phyloP scores from a whole-genome alignment of 768 basidiomycete species.

The Hysterangium stoloniferum region DNA sequence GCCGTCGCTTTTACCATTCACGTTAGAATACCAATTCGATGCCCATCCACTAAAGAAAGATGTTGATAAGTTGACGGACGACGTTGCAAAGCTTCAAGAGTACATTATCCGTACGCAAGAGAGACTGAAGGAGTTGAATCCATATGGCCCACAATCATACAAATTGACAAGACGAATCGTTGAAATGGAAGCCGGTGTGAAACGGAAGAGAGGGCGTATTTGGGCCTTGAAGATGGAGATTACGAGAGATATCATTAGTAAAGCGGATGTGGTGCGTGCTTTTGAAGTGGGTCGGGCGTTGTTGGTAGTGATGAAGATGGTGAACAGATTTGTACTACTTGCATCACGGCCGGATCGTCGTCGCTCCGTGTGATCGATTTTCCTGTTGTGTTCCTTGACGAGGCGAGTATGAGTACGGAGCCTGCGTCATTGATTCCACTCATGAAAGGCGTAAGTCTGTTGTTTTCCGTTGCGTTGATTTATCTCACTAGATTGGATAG shows the following conservation, averaged over 20 bases:
- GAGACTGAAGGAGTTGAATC: neutral
- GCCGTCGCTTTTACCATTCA: conserved; percentile 44
- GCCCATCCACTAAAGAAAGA: conserved; percentile 47
- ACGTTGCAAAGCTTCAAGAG: conserved; percentile 25
- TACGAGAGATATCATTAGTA: conserved; percentile 50
- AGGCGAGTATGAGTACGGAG: conserved; percentile 95
- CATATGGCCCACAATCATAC: neutral
- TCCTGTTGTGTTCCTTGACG: conserved; percentile 89
- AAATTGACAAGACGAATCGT: conserved; percentile 19
- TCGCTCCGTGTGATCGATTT: conserved; percentile 73
- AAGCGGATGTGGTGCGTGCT: conserved; percentile 64
- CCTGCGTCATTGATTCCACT: conserved; percentile 85
- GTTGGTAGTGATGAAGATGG: conserved; percentile 9
- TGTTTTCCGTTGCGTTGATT: conserved; percentile 12
- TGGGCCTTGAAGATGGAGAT: conserved; percentile 51
- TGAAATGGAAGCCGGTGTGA: conserved; percentile 22
- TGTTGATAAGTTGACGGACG: conserved; percentile 34
- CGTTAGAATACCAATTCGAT: conserved; percentile 56
- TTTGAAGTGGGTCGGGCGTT: neutral
- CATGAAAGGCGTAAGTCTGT: conserved; percentile 79
- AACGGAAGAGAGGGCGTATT: conserved; percentile 24
- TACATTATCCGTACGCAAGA: conserved; percentile 20
- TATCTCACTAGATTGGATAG: conserved; percentile 31
- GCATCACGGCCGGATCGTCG: conserved; percentile 64
- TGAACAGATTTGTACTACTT: conserved; percentile 78